Evolutionary conservation across 2,329 filamentous ascomycete genomes (phyloP).

Genomic region (Pseudogymnoascus sp.): DNA sequence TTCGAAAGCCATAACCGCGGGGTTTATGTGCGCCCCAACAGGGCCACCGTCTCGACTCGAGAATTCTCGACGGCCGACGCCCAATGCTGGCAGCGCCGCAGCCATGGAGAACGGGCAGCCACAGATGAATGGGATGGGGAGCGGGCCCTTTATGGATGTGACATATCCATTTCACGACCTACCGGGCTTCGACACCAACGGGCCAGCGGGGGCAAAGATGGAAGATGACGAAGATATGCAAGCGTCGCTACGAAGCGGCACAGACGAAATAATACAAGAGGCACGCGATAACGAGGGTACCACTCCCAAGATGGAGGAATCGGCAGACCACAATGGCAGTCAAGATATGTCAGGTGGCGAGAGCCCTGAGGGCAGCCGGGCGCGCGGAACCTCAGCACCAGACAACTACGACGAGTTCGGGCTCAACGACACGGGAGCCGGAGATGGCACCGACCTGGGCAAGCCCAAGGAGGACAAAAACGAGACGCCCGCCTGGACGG

Average conservation of each 20-base stretch:
- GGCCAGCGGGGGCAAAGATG: background rate
- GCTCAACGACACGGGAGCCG: slow-evolving; percentile 38
- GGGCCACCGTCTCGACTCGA: background rate
- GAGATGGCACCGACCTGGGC: slow-evolving; percentile 48
- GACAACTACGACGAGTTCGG: slow-evolving; percentile 49
- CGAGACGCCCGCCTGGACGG: slow-evolving; percentile 64
- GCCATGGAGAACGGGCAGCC: background rate
- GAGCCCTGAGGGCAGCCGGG: slow-evolving; percentile 26
- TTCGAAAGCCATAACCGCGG: background rate
- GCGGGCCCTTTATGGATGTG: background rate
- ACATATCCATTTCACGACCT: background rate
- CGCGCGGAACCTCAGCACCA: slow-evolving; percentile 19
- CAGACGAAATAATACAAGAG: background rate
- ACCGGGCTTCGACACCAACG: background rate
- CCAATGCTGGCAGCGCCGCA: background rate
- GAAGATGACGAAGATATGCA: background rate
- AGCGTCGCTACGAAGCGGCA: background rate
- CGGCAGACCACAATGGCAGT: slow-evolving; percentile 18
- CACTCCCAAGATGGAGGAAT: background rate
- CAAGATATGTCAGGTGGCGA: slow-evolving; percentile 27
- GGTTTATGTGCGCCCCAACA: background rate
- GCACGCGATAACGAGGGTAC: background rate
- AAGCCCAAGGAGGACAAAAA: slow-evolving; percentile 49
- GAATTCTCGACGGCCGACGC: background rate
- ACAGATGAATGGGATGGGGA: background rate